Evolutionary conservation across 352 stramenopile genomes (phyloP), one percentile per base, ranked within the genome.

Genomic region (Phytopythium delawarense): DNA sequence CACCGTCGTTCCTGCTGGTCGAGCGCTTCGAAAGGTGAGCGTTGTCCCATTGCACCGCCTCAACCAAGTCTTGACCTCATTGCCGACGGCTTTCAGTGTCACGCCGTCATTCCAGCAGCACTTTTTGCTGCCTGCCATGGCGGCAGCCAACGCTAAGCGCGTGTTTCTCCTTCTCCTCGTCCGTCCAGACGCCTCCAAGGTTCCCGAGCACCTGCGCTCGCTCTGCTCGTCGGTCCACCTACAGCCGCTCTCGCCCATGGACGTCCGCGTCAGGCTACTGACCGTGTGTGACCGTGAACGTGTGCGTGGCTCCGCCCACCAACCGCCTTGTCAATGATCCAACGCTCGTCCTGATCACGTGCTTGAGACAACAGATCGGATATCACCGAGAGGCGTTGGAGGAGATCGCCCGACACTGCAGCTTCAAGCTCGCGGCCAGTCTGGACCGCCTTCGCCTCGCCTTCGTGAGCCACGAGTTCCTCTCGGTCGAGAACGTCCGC

Each of bases 31-130:
- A 90, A 65, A 65, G 54, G 83, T 92, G 52, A 9, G 32, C 0
- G 25, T 30, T 28, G 15, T 21, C 28, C 7, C 20, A 52, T 20
- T 23, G n/a, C 7, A 13, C 20, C 20, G 8, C 42, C 21, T 5
- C 42, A 15, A 25, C 7, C 7, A 25, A 25, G 18, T 20, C 1
- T 50, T 25, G 57, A n/a, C 5, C 25, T 30, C 4, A 9, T 39
- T n/a, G n/a, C 16, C 44, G 2, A 23, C 66, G 2, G 37, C n/a
- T 16, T 20, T 6, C 39, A 92, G 81, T 9, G 53, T 91, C n/a
- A 63, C 75, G 9, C 71, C 76, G 23, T 79, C 74, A n/a, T 60
- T 76, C 5, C 80, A 91, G 61, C 84, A 93, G 54, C 84, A 91
- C 40, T 71, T 77, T 20, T 57, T 93, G 32, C 67, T 87, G 1